Conservation (phyloP, 2,329 filamentous ascomycete species). For the Lomentospora prolificans region DNA sequence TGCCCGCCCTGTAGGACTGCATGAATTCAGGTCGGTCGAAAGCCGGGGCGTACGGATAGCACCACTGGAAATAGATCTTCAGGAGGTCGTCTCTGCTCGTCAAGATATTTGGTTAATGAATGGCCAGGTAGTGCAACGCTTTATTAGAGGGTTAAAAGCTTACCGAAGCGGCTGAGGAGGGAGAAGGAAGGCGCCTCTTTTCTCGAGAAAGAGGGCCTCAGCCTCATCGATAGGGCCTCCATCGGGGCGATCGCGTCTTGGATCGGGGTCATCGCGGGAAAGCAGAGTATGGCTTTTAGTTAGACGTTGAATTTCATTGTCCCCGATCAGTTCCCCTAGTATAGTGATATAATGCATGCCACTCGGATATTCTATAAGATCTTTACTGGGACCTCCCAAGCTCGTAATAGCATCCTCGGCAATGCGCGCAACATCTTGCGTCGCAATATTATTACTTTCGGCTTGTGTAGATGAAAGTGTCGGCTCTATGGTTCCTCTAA, state of each 20-base stretch:
- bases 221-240: no score
- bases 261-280: no score
- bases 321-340: not conserved
- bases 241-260: no score
- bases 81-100: not conserved
- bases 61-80: not conserved
- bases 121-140: no score
- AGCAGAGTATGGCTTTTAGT: not conserved
- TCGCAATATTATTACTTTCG: no score
- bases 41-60: not conserved
- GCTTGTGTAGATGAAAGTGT: no score
- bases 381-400: not conserved
- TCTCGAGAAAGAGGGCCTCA: no score
- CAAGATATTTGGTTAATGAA: no score
- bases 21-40: not conserved
- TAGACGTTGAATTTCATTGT: not conserved
- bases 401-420: not conserved
- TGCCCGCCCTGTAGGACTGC: not conserved
- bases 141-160: no score
- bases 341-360: not conserved
- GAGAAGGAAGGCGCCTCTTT: no score
- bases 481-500: no score
- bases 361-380: not conserved
- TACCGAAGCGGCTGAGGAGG: no score
- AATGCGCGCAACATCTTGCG: not conserved